Conservation (phyloP, 306 rosid species). For the Delonix regia region DNA sequence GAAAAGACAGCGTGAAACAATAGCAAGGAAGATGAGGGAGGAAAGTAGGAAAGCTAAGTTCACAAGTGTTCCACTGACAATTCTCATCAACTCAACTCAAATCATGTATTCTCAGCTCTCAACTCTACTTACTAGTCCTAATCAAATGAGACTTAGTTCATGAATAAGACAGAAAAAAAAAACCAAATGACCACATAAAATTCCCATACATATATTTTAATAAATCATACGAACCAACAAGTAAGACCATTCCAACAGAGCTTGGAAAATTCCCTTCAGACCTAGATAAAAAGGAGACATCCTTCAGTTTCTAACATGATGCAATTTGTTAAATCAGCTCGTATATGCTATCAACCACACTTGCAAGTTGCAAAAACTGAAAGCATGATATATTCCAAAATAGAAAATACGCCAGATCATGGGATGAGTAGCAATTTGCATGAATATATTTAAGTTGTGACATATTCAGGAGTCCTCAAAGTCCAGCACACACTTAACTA, state of each 20-base stretch:
- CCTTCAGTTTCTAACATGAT: not conserved
- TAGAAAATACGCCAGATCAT: not conserved
- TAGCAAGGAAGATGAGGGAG: not conserved
- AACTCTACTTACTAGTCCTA: not conserved
- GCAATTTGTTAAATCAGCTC: not conserved
- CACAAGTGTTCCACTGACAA: not conserved
- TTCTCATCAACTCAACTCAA: not conserved
- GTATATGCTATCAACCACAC: not conserved
- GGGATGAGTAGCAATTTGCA: not conserved
- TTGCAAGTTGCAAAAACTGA: not conserved
- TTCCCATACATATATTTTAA: not conserved
- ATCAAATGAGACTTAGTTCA: not conserved
- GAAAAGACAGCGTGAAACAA: not conserved
- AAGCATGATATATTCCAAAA: not conserved
- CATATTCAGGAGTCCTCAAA: not conserved
- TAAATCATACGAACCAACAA: not conserved
- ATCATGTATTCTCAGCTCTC: not conserved
- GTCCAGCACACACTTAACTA: not conserved
- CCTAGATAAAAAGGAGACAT: not conserved
- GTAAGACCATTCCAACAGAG: not conserved
- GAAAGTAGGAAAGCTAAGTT: not conserved
- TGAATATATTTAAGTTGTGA: not conserved
- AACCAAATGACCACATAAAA: not conserved
- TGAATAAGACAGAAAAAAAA: conserved; percentile 1
- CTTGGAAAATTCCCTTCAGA: not conserved